Conservation (phyloP, 2,329 filamentous ascomycete genomes). For the Chaetothyriales sp. region DNA sequence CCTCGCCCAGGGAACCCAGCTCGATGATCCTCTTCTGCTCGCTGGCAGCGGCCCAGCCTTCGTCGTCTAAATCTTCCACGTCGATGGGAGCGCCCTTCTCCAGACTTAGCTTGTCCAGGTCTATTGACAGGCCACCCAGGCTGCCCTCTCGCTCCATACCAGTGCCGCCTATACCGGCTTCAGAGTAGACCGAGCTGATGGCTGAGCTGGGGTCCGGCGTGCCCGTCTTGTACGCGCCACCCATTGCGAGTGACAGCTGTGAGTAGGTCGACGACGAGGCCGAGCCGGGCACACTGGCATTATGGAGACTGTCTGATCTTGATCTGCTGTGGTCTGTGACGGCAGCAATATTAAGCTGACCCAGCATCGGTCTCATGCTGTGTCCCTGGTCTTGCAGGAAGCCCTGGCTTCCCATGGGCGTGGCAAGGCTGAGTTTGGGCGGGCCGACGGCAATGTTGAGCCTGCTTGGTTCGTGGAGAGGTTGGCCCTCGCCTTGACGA, state of each 20-base stretch:
- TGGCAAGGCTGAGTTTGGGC: constrained; percentile 71
- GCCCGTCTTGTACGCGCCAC: constrained; percentile 43
- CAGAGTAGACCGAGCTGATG: constrained; percentile 70
- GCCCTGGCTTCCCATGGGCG: constrained; percentile 67
- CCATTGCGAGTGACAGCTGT: constrained; percentile 65
- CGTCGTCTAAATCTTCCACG: constrained; percentile 87
- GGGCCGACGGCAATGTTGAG: constrained; percentile 29
- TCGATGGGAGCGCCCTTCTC: constrained; percentile 74
- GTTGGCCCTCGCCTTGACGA: constrained; percentile 34
- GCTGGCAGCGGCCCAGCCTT: constrained; percentile 87
- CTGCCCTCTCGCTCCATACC: constrained; percentile 74
- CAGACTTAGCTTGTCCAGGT: constrained; percentile 64
- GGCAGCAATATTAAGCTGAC: constrained; percentile 31
- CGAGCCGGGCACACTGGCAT: constrained; percentile 65
- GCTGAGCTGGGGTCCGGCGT: constrained; percentile 78
- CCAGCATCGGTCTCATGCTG: constrained; percentile 38
- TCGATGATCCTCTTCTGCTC: constrained; percentile 77
- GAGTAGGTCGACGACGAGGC: constrained; percentile 80
- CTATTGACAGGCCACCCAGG: constrained; percentile 57
- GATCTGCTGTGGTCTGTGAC: constrained; percentile 62
- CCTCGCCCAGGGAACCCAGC: constrained; percentile 79
- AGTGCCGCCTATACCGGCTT: constrained; percentile 57
- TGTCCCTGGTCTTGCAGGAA: constrained; percentile 54
- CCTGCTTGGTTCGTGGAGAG: constrained; percentile 23
- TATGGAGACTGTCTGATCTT: constrained; percentile 68